Evolutionary conservation across 106 monocot genomes (phyloP).

Genomic region (Xerophyta viscosa): DNA sequence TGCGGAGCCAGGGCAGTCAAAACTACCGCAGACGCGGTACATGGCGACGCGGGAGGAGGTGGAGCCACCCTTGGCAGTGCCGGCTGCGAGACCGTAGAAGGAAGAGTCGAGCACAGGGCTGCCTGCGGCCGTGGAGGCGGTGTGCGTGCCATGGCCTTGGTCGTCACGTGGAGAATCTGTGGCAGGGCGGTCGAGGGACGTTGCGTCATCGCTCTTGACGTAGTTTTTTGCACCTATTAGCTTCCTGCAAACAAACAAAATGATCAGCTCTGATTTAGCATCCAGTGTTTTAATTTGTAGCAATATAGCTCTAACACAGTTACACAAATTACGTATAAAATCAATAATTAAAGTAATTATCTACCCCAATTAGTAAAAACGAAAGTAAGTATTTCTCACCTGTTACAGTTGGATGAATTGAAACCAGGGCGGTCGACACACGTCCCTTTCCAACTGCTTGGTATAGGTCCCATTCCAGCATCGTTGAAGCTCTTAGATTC

Average conservation of each 20-base stretch:
- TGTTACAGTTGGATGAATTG: constrained; percentile 64
- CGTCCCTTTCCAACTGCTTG: constrained; percentile 59
- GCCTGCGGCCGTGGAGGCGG: constrained; percentile 70
- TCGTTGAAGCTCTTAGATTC: constrained; percentile 73
- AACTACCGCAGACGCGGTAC: constrained; percentile 46
- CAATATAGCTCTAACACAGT: background rate
- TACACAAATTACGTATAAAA: too few species aligned
- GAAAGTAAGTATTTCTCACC: constrained; percentile 19
- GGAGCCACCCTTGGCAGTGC: constrained; percentile 69
- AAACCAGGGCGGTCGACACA: constrained; percentile 46
- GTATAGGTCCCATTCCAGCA: constrained; percentile 32
- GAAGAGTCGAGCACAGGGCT: constrained; percentile 27
- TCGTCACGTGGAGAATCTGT: constrained; percentile 44
- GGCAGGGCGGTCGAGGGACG: background rate
- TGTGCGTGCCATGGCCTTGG: constrained; percentile 77
- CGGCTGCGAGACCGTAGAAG: constrained; percentile 65
- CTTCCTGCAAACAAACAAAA: constrained; percentile 36
- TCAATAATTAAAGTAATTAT: background rate
- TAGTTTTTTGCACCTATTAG: constrained; percentile 74
- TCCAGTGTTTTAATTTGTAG: background rate
- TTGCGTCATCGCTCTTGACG: constrained; percentile 13
- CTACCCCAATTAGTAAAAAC: background rate
- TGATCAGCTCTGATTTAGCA: background rate
- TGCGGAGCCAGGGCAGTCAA: constrained; percentile 52
- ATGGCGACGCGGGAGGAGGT: constrained; percentile 47